Percentiles rank a stretch among this genome's conserved stretches.
Evolutionary conservation across 2,329 filamentous ascomycete genomes (phyloP).

Genomic region (Penicillium sp.): DNA sequence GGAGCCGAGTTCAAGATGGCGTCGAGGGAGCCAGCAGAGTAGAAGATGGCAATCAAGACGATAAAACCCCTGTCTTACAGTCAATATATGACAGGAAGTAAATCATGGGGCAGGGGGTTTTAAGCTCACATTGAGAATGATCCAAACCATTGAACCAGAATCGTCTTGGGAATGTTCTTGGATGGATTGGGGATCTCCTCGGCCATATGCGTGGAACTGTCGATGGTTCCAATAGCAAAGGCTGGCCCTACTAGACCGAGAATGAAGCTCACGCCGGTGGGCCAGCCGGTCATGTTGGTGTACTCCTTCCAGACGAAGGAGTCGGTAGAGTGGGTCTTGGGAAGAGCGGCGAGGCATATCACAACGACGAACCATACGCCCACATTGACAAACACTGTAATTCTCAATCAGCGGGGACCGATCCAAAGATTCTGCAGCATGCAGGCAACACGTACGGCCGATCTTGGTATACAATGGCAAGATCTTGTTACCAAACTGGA

Average conservation of each 20-base stretch:
- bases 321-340: conserved; percentile 11
- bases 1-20: conserved; percentile 8
- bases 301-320: conserved; percentile 15
- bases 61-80: conserved; percentile 3
- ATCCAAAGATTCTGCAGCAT: not conserved
- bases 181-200: conserved; percentile 15
- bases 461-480: conserved; percentile 13
- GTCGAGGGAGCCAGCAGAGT: conserved; percentile 9
- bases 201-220: conserved; percentile 16
- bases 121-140: conserved; percentile 10
- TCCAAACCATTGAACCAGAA: conserved; percentile 11
- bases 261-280: conserved; percentile 12
- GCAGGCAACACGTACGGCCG: conserved; percentile 9
- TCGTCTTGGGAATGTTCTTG: conserved; percentile 14
- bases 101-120: too few species aligned
- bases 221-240: conserved; percentile 15
- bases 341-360: conserved; percentile 8
- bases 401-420: not conserved
- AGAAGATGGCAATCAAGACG: conserved; percentile 12
- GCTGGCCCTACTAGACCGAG: conserved; percentile 11
- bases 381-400: conserved; percentile 9
- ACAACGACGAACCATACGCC: conserved; percentile 14
- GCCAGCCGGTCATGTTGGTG: conserved; percentile 13
- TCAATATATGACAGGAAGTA: not conserved
- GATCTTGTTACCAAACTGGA: conserved; percentile 15